Base-by-base conservation (phyloP, 306 rosid genomes). In the Canavalia gladiata region DNA sequence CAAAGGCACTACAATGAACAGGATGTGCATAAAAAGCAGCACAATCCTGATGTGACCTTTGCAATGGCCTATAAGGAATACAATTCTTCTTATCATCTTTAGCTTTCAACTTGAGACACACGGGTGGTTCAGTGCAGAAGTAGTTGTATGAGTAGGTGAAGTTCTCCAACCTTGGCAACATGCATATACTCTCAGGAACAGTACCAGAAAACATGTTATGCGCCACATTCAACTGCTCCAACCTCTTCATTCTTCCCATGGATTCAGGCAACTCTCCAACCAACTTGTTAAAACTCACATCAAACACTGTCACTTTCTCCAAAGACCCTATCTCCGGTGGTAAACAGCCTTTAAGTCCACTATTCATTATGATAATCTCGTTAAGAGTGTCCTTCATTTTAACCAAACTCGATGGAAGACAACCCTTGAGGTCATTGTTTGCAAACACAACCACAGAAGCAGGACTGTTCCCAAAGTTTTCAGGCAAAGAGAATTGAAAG, bases 141-240 rank as follows among this genome's bases (percentile, higher is more conserved):
- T 85, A 95, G 69, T 95, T 95, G n/a, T 70, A 60, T 0, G 97
- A 92, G 75, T 86, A 93, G 2, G 95, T 91, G 41, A 95, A 95
- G 34, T 91, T 92, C 83, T 93, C 87, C 89, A 95, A 74, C 83
- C 85, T 90, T 0, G 91, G 91, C 90, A 95, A 81, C 41, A 35
- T 55, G 70, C 99, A 95, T 0, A 93, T 18, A 68, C 88, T 82
- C 43, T 78, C 89, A 0, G 97, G 97, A 86, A 95, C 77, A 0
- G 42, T 57, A 1, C 99, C 97, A 5, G 93, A 93, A 1, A 95
- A 72, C 52, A 66, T 84, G 79, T 95, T 95, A 43, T 86, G 50
- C 33, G 94, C 95, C 82, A 93, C 91, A 67, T 95, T 89, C 30
- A 95, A 31, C 81, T 87, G 93, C 82, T 95, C 95, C 87, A 95